These are phyloP conservation scores for Picea abies DNA, from an alignment of 83 land plant species.

Conservation along the genomic window DNA sequence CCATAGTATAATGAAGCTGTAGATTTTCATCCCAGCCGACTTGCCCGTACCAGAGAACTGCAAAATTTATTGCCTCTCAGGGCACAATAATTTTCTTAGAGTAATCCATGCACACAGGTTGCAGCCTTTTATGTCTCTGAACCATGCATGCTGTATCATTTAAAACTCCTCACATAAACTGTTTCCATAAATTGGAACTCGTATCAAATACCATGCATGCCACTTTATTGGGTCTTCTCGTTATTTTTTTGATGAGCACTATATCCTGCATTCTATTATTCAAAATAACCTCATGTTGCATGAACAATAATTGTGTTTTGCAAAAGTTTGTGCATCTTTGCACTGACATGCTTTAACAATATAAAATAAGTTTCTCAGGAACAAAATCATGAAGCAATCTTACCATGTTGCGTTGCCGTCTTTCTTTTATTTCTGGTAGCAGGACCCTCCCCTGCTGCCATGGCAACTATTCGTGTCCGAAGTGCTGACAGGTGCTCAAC, in stretches of 20 bases:
- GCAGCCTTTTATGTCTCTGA: neutral
- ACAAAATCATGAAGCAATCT: neutral
- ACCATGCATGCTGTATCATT: neutral
- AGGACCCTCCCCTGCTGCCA: slow-evolving; percentile 65
- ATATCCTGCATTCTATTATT: neutral
- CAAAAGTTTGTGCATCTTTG: neutral
- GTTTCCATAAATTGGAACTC: no score
- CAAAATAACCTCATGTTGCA: slow-evolving; percentile 7
- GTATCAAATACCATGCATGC: neutral
- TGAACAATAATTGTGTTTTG: neutral
- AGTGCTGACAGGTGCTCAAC: slow-evolving; percentile 56
- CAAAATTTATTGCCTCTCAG: neutral
- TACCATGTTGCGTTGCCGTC: slow-evolving; percentile 61
- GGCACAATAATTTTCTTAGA: neutral
- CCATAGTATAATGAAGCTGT: neutral
- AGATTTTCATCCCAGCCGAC: neutral
- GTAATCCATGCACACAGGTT: no score
- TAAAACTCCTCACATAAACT: neutral
- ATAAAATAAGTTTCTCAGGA: neutral
- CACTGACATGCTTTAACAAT: neutral
- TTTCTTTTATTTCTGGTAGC: slow-evolving; percentile 44
- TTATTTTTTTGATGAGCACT: neutral
- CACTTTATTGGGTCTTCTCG: neutral
- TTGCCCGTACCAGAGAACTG: neutral
- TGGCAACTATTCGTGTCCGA: slow-evolving; percentile 63